Evolutionary conservation across 2,329 filamentous ascomycete genomes (phyloP).

Genomic region (Lasiodiplodia citricola): DNA sequence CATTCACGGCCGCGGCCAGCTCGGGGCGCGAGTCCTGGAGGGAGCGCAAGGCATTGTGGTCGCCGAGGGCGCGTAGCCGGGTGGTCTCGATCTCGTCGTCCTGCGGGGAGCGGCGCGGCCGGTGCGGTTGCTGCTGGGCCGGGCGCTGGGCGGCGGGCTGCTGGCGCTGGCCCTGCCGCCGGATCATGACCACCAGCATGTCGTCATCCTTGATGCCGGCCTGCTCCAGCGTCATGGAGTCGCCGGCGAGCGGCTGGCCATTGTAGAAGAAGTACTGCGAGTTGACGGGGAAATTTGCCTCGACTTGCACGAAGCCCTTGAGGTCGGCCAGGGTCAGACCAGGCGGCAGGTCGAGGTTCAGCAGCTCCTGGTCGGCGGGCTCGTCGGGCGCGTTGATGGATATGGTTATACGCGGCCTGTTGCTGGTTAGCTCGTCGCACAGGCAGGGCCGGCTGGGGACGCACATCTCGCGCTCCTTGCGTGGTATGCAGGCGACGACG

Average conservation of each 20-base stretch:
- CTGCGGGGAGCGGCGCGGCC: slow-evolving; percentile 6
- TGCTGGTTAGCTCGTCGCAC: slow-evolving; percentile 38
- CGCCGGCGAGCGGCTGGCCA: slow-evolving; percentile 77
- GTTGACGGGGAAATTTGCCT: slow-evolving; percentile 73
- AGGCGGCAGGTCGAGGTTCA: slow-evolving; percentile 80
- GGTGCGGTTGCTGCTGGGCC: slow-evolving; percentile 6
- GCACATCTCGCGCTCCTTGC: slow-evolving; percentile 46
- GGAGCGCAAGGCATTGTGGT: slow-evolving; percentile 73
- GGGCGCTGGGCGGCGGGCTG: slow-evolving; percentile 1
- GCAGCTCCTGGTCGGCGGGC: slow-evolving; percentile 71
- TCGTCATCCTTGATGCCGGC: slow-evolving; percentile 85
- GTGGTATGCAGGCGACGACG: slow-evolving; percentile 41
- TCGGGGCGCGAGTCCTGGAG: slow-evolving; percentile 75
- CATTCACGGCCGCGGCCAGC: slow-evolving; percentile 75
- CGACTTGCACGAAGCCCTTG: slow-evolving; percentile 85
- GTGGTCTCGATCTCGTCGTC: slow-evolving; percentile 73
- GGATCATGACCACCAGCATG: slow-evolving; percentile 86
- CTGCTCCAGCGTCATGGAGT: slow-evolving; percentile 80
- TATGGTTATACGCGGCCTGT: slow-evolving; percentile 82
- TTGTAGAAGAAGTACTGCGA: slow-evolving; percentile 91
- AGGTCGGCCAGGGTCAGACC: slow-evolving; percentile 85
- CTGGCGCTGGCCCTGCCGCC: slow-evolving; percentile 33
- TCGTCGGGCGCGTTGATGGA: slow-evolving; percentile 78
- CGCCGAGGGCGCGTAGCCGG: slow-evolving; percentile 80
- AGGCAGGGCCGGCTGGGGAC: slow-evolving; percentile 31